phyloP scores from a whole-genome alignment of 371 early-diverging fungal species.

The Apophysomyces variabilis region DNA sequence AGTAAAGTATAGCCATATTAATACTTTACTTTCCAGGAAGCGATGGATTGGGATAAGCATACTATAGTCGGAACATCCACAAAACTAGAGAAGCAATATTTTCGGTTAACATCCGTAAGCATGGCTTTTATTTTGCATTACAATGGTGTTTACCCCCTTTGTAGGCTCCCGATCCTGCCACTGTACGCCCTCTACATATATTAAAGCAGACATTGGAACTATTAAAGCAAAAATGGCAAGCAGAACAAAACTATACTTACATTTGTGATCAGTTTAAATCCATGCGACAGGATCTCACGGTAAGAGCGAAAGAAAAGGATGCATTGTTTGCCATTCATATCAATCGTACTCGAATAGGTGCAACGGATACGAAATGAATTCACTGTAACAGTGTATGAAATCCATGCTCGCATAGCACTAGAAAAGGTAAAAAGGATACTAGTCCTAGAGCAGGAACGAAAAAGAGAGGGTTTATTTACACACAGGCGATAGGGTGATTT shows the following conservation, averaged over 20 bases:
- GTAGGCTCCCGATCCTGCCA: slow-evolving; percentile 88
- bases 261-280: slow-evolving; percentile 96
- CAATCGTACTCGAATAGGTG: slow-evolving; percentile 50
- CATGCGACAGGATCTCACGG: slow-evolving; percentile 94
- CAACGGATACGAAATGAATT: slow-evolving; percentile 93
- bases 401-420: slow-evolving; percentile 92
- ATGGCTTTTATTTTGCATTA: slow-evolving; percentile 33
- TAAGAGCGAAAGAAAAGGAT: slow-evolving; percentile 21
- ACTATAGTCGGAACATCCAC: slow-evolving; percentile 89
- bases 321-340: background rate
- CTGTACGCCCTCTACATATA: slow-evolving; percentile 84
- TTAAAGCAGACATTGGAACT: slow-evolving; percentile 76
- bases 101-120: slow-evolving; percentile 85
- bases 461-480: no score
- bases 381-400: slow-evolving; percentile 93
- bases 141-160: background rate
- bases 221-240: slow-evolving; percentile 77
- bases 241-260: slow-evolving; percentile 84
- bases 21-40: slow-evolving; percentile 49
- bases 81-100: slow-evolving; percentile 85
- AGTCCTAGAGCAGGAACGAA: no score
- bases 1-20: background rate
- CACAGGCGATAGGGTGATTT: slow-evolving; percentile 72
- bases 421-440: slow-evolving; percentile 68
- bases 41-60: slow-evolving; percentile 77